Conservation (phyloP, 805 yeast species). For the Komagataella mondaviorum region DNA sequence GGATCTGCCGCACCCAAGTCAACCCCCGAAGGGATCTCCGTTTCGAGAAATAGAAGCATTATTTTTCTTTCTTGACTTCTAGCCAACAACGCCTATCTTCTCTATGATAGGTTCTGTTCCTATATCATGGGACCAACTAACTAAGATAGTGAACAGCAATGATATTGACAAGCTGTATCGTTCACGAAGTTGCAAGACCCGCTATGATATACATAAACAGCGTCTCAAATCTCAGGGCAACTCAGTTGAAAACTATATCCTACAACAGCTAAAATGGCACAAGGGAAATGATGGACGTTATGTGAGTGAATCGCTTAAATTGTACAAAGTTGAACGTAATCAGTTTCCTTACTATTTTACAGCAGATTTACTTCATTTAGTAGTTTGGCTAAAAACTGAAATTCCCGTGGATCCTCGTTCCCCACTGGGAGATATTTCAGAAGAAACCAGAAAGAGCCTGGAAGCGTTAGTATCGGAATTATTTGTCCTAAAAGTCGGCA, state of each 20-base stretch:
- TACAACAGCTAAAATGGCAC: constrained; percentile 16
- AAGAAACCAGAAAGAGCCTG: constrained; percentile 24
- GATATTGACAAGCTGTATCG: constrained; percentile 36
- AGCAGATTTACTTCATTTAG: constrained; percentile 35
- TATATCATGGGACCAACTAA: constrained; percentile 32
- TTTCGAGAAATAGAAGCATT: background rate
- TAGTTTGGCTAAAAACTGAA: constrained; percentile 53
- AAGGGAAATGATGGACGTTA: constrained; percentile 2
- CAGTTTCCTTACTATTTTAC: constrained; percentile 59
- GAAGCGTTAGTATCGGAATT: constrained; percentile 32
- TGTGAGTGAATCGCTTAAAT: constrained; percentile 10
- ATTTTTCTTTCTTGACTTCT: background rate
- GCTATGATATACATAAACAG: constrained; percentile 32
- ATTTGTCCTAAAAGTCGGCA: constrained; percentile 29
- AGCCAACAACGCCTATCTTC: background rate
- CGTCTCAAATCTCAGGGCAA: constrained; percentile 19
- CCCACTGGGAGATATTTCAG: constrained; percentile 35
- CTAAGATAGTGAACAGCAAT: constrained; percentile 23
- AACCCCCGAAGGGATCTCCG: background rate
- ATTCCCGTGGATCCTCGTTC: constrained; percentile 38
- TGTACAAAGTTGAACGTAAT: constrained; percentile 31
- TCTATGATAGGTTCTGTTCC: constrained; percentile 12
- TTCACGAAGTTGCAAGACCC: constrained; percentile 24
- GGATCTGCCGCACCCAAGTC: too few relatives aligned
- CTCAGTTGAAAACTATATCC: constrained; percentile 33